A percentile compares a stretch with the other conserved stretches of the same genome.
phyloP scores from a whole-genome alignment of 177 flowering plant genomes.

The Telopea speciosissima region DNA sequence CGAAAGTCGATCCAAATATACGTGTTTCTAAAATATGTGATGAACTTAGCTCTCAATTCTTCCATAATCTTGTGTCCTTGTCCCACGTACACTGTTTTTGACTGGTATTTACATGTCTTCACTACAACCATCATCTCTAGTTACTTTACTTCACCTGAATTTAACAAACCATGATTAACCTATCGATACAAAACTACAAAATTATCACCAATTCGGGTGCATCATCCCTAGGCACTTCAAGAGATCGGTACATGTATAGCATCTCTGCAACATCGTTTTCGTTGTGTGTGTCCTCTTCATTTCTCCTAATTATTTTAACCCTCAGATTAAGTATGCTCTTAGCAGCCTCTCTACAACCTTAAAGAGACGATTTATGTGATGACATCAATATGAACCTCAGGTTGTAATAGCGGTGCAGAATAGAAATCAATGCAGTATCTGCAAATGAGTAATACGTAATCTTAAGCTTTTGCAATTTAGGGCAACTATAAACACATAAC shows the following conservation, averaged over 20 bases:
- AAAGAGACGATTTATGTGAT: conserved; percentile 48
- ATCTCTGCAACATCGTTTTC: conserved; percentile 40
- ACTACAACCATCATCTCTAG: too few species aligned
- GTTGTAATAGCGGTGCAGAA: conserved; percentile 73
- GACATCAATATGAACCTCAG: conserved; percentile 98
- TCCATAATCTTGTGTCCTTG: too few species aligned
- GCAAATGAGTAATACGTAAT: conserved; percentile 90
- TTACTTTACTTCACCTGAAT: too few species aligned
- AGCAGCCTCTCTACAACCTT: conserved; percentile 62
- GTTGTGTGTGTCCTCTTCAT: conserved; percentile 21
- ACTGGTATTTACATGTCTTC: too few species aligned
- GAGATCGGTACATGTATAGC: conserved; percentile 77
- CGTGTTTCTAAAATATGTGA: too few species aligned
- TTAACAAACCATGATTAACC: too few species aligned
- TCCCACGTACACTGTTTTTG: too few species aligned
- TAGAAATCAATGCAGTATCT: conserved; percentile 62
- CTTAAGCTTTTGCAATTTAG: conserved; percentile 81
- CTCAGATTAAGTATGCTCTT: conserved; percentile 52
- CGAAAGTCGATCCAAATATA: too few species aligned
- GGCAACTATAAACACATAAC: conserved; percentile 75
- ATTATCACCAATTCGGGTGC: conserved; percentile 56
- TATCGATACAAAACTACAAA: conserved; percentile 28
- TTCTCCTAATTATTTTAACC: conserved; percentile 63
- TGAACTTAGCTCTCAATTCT: too few species aligned
- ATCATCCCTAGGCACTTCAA: too few species aligned